Evolutionary conservation across 1,284 basidiomycete genomes (phyloP).

Genomic region (Rugosomyces carneus): DNA sequence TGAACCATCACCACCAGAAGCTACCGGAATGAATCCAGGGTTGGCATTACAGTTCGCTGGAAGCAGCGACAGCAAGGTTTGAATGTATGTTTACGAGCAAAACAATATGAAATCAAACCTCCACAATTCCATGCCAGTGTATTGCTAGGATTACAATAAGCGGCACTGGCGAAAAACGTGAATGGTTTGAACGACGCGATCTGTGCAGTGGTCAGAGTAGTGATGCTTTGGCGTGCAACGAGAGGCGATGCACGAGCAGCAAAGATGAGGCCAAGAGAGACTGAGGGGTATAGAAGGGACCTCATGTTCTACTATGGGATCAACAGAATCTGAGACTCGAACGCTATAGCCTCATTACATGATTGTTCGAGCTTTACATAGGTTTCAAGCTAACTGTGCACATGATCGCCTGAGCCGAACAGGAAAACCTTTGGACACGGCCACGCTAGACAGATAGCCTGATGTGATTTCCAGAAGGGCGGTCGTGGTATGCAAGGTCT

Average conservation of each 20-base stretch:
- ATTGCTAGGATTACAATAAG: conserved; percentile 41
- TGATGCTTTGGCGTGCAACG: conserved; percentile 29
- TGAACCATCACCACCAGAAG: conserved; percentile 56
- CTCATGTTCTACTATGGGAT: too few relatives aligned
- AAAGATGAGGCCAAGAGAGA: conserved; percentile 1
- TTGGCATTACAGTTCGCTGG: conserved; percentile 49
- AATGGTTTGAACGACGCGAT: conserved; percentile 46
- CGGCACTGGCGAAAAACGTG: conserved; percentile 49
- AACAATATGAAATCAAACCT: conserved; percentile 28
- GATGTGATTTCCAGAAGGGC: too few relatives aligned
- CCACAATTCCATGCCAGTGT: conserved; percentile 57
- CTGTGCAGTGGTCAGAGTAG: conserved; percentile 33
- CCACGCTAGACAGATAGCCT: too few relatives aligned
- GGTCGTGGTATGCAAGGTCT: too few relatives aligned
- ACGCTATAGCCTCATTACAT: too few relatives aligned
- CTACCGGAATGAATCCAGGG: conserved; percentile 46
- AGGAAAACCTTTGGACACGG: too few relatives aligned
- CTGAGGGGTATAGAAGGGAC: too few relatives aligned
- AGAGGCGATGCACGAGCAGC: conserved; percentile 10
- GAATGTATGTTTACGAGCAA: conserved; percentile 1
- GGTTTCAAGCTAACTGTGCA: too few relatives aligned
- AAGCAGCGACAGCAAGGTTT: background rate
- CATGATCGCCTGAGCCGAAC: too few relatives aligned
- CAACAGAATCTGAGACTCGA: too few relatives aligned
- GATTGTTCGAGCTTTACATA: too few relatives aligned